Conservation (phyloP, 352 stramenopile genomes). For the Globisporangium irregulare region DNA sequence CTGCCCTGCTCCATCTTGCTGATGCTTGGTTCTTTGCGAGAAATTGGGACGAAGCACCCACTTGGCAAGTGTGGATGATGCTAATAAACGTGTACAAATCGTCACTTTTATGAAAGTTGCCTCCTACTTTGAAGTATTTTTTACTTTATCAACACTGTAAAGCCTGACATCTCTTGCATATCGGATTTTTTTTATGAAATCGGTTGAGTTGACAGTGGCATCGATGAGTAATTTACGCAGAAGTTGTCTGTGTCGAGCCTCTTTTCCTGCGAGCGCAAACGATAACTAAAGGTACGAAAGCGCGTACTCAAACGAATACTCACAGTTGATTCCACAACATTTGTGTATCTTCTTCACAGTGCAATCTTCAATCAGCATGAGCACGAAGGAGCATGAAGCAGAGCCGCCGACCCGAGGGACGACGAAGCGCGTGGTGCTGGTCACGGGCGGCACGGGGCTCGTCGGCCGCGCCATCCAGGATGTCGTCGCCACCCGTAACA, state of each 20-base stretch:
- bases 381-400: conserved; percentile 1
- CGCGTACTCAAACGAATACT: not conserved
- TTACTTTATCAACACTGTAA: no score
- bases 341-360: not conserved
- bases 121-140: no score
- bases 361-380: not conserved
- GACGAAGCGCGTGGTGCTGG: conserved; percentile 69
- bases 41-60: not conserved
- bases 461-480: conserved; percentile 84
- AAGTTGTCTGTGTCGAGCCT: not conserved
- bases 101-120: not conserved
- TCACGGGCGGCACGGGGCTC: conserved; percentile 96
- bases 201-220: no score
- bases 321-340: not conserved
- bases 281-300: not conserved
- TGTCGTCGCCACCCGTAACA: conserved; percentile 27
- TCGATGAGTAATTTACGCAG: no score
- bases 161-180: no score
- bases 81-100: not conserved
- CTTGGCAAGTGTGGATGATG: not conserved
- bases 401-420: not conserved
- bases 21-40: no score
- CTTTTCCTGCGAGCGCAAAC: not conserved
- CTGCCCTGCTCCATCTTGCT: not conserved
- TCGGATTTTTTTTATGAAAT: no score